These are phyloP conservation scores for Botrytis fabae DNA, from an alignment of 2,329 filamentous ascomycete genomes.

Conservation along the genomic window DNA sequence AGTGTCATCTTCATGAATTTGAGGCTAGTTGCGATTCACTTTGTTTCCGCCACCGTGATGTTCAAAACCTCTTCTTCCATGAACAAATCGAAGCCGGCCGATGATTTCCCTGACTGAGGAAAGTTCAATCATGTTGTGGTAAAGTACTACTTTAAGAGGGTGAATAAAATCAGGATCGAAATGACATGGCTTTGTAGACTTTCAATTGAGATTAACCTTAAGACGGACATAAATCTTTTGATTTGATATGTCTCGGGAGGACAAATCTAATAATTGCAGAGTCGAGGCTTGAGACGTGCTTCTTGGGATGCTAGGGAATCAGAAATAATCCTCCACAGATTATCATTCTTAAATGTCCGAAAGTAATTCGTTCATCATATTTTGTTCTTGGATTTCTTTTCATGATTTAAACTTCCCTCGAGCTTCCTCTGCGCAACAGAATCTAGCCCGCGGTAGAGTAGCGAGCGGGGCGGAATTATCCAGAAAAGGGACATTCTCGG, in stretches of 20 bases:
- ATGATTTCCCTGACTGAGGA: neutral
- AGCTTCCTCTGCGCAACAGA: neutral
- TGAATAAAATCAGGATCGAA: neutral
- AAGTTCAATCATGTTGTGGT: neutral
- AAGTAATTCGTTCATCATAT: neutral
- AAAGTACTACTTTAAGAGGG: neutral
- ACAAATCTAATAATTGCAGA: neutral
- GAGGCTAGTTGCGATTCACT: neutral
- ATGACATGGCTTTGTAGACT: neutral
- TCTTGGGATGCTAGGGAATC: too few species aligned
- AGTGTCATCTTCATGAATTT: neutral
- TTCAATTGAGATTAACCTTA: neutral
- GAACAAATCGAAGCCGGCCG: neutral
- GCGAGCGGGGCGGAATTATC: neutral
- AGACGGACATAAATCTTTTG: neutral
- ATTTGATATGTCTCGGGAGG: neutral
- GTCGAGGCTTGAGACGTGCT: too few species aligned
- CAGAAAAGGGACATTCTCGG: neutral
- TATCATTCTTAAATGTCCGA: too few species aligned
- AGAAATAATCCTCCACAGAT: neutral
- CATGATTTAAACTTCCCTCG: neutral
- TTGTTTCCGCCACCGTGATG: neutral
- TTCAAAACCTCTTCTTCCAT: neutral
- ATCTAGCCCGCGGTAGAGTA: neutral
- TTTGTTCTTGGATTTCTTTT: neutral